Evolutionary conservation across 2,329 filamentous ascomycete species (phyloP), one percentile per base, ranked within the genome.

Genomic region (Epichloe aotearoae): DNA sequence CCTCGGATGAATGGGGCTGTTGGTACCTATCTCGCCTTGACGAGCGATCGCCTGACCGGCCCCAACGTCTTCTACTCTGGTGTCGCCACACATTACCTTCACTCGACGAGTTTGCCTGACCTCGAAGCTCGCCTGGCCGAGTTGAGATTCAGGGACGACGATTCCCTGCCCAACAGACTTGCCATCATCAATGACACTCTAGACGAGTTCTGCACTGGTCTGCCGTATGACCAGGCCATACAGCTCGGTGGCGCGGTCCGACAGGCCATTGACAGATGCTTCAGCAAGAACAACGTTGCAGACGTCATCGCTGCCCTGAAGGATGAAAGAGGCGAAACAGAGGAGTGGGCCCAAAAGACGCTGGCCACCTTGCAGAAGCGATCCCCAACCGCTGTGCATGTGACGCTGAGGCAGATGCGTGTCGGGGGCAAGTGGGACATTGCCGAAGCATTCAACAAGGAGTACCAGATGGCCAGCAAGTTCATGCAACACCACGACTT

Each of bases 401-500:
- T 98, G 47, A 76, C 90, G 2, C 77, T 95, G 51, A 77, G 80
- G 58, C 88, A 95, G 71, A 85, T 97, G 80, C 84, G 82, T 57
- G 68, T 86, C 46, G 88, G 87, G 53, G 70, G 72, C 58, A 63
- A 73, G 36, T 97, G 93, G 93, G 75, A 76, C 56, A 95, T 98
- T 60, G 72, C 77, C 15, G 79, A 95, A 68, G 83, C 91, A 1
- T 98, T 97, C 75, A 74, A 83, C 63, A 82, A 82, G 55, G 93
- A 98, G 72, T 79, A 93, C 68, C 77, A 84, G 62, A 88, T 98
- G 53, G 89, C 91, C 2, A 73, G 77, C 52, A 79, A 82, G 56
- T 97, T 98, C 73, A 97, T 98, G 91, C 75, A 76, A 51, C 84
- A 93, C 65, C 85, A 80, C 4, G 93, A 98, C 68, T 98, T 98